phyloP scores from a whole-genome alignment of 1,284 basidiomycete genomes.

The Fomitopsis pinicola region DNA sequence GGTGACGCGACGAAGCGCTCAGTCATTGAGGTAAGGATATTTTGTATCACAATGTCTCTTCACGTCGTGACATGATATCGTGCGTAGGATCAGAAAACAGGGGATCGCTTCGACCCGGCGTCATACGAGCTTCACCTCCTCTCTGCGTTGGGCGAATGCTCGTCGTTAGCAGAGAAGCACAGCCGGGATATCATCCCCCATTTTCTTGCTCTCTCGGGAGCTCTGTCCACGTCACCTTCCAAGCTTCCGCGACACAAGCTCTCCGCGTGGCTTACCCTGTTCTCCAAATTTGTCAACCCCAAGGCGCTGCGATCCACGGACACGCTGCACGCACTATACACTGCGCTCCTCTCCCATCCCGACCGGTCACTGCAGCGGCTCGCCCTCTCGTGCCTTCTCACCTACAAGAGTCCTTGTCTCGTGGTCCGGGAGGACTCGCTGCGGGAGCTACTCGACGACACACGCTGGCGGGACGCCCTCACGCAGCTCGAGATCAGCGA shows the following conservation, averaged over 20 bases:
- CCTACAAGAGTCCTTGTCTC: constrained; percentile 78
- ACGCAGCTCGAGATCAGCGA: constrained; percentile 65
- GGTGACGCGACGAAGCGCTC: constrained; percentile 19
- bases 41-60: not conserved
- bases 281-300: constrained; percentile 89
- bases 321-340: constrained; percentile 67
- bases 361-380: constrained; percentile 77
- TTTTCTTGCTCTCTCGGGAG: constrained; percentile 60
- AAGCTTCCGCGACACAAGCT: constrained; percentile 57
- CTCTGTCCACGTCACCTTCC: constrained; percentile 27
- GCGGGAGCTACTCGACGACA: constrained; percentile 76
- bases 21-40: constrained; percentile 33
- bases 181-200: constrained; percentile 78
- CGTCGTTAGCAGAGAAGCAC: constrained; percentile 77
- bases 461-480: constrained; percentile 87
- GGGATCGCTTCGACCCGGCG: constrained; percentile 68
- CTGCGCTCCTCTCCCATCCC: constrained; percentile 79
- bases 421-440: constrained; percentile 67
- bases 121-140: constrained; percentile 84
- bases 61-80: not conserved
- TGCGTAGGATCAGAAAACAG: constrained; percentile 49
- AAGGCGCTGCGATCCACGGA: constrained; percentile 78
- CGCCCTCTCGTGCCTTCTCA: constrained; percentile 78
- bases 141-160: constrained; percentile 58
- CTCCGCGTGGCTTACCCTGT: constrained; percentile 77